Evolutionary conservation across 805 yeast species (phyloP), one percentile per base, ranked within the genome.

Genomic region (Saccharomycopsis fodiens): DNA sequence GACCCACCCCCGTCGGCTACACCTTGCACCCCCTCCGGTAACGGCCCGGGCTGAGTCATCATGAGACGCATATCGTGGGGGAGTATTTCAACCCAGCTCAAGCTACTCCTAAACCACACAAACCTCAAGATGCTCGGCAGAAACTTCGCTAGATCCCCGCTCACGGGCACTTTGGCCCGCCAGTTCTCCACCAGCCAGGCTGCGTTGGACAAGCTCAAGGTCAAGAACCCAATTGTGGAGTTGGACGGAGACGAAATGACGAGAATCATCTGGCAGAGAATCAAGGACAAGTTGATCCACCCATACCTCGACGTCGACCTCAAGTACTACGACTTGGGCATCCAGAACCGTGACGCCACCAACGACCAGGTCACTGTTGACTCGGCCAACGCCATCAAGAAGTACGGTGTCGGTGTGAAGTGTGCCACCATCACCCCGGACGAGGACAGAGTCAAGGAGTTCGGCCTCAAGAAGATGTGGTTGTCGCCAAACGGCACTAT

Each of bases 391-490:
- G 97, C 97, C 44, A 89, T 87, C 56, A 69, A 79, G 64, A 76
- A 88, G 65, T 82, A 86, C 64, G 85, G 86, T 45, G 97, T 91
- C 47, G 97, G 95, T 25, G 86, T 91, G 57, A 91, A 91, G 70
- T 91, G 97, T 70, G 97, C 97, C 47, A 91, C 97, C 43, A 91
- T 91, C 64, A 91, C 97, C n/a, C 97, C 97, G 5, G 95, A 86
- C 62, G 97, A 91, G 70, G 93, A 86, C 40, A 79, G 97, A 59
- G 97, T 91, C 44, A 71, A 85, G 65, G 97, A 91, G 66, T 91
- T 87, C 66, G 69, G 75, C 46, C 74, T 91, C 65, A 88, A 91
- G 70, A 84, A 88, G 65, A 91, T 91, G 97, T 91, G 97, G 97
- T 74, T 83, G 50, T 86, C 96, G 13, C 97, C 97, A 53, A 91